phyloP scores from a whole-genome alignment of 805 yeast genomes.

The Zygosaccharomyces bisporus region DNA sequence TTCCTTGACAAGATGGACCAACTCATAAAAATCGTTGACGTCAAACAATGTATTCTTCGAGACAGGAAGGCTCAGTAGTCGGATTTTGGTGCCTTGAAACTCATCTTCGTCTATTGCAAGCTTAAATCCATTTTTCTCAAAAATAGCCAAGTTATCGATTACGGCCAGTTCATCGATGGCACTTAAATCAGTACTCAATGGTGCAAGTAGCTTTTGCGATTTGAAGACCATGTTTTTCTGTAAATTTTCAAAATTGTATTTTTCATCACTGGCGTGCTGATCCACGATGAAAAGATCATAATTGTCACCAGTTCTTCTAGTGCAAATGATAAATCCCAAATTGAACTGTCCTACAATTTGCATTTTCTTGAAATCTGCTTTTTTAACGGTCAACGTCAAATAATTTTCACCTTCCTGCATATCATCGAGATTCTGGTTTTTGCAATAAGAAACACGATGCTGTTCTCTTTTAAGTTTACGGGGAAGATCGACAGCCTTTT shows the following conservation, averaged over 20 bases:
- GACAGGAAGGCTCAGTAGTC: slow-evolving; percentile 62
- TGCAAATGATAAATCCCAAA: slow-evolving; percentile 85
- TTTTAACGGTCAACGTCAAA: slow-evolving; percentile 59
- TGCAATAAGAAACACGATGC: slow-evolving; percentile 16
- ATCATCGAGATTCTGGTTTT: slow-evolving; percentile 44
- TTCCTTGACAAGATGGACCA: slow-evolving; percentile 63
- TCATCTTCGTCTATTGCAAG: slow-evolving; percentile 47
- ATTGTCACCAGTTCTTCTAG: slow-evolving; percentile 40
- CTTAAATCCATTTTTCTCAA: slow-evolving; percentile 75
- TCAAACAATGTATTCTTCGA: slow-evolving; percentile 69
- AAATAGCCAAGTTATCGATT: slow-evolving; percentile 52
- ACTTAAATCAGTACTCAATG: slow-evolving; percentile 56
- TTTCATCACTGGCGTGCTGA: slow-evolving; percentile 98
- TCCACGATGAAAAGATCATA: slow-evolving; percentile 80
- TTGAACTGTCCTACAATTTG: slow-evolving; percentile 88
- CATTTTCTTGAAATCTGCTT: slow-evolving; percentile 73
- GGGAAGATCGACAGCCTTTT: neutral
- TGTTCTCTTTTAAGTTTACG: slow-evolving; percentile 2
- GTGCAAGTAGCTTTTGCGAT: slow-evolving; percentile 65
- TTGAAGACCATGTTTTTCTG: slow-evolving; percentile 54
- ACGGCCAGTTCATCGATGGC: slow-evolving; percentile 76
- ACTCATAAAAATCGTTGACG: slow-evolving; percentile 64
- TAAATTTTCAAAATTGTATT: slow-evolving; percentile 77
- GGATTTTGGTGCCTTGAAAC: slow-evolving; percentile 54
- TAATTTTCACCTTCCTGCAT: slow-evolving; percentile 52